Conservation (phyloP, 441 rosid genomes). For the Biscutella auriculata region DNA sequence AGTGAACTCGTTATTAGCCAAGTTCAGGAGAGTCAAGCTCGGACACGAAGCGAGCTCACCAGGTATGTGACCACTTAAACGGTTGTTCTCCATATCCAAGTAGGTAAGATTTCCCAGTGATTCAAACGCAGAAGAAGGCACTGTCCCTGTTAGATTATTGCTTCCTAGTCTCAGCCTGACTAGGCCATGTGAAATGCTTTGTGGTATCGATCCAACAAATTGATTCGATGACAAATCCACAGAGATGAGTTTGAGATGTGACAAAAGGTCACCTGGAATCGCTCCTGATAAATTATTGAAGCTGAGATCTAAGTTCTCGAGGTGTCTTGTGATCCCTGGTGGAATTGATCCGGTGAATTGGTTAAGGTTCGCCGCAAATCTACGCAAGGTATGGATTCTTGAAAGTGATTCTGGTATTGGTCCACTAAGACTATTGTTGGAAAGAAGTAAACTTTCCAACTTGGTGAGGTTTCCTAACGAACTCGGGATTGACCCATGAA, state of each 20-base stretch:
- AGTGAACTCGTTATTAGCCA: conserved; percentile 39
- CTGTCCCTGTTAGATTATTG: conserved; percentile 29
- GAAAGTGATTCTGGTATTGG: conserved; percentile 35
- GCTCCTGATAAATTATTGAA: conserved; percentile 33
- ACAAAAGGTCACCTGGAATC: conserved; percentile 41
- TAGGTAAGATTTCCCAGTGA: conserved; percentile 28
- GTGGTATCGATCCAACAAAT: conserved; percentile 39
- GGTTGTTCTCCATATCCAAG: conserved; percentile 59
- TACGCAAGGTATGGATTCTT: conserved; percentile 28
- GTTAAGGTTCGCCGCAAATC: conserved; percentile 59
- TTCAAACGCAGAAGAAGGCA: conserved; percentile 24
- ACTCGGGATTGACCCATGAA: conserved; percentile 38
- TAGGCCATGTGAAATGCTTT: conserved; percentile 25
- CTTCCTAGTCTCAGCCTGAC: conserved; percentile 62
- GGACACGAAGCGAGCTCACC: conserved; percentile 28
- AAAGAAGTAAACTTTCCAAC: conserved; percentile 38
- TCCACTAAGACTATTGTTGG: conserved; percentile 35
- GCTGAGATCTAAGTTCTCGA: conserved; percentile 48
- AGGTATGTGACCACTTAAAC: conserved; percentile 37
- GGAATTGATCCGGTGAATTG: conserved; percentile 36
- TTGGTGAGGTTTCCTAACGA: conserved; percentile 37
- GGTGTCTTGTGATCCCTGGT: conserved; percentile 27
- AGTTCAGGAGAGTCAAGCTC: conserved; percentile 40
- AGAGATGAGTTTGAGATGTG: conserved; percentile 17
- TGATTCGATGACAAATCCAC: conserved; percentile 50